A percentile compares a stretch with the other conserved stretches of the same genome.
These are phyloP conservation scores for Athelia sp. DNA, from an alignment of 1,284 basidiomycete species.

Conservation along the genomic window DNA sequence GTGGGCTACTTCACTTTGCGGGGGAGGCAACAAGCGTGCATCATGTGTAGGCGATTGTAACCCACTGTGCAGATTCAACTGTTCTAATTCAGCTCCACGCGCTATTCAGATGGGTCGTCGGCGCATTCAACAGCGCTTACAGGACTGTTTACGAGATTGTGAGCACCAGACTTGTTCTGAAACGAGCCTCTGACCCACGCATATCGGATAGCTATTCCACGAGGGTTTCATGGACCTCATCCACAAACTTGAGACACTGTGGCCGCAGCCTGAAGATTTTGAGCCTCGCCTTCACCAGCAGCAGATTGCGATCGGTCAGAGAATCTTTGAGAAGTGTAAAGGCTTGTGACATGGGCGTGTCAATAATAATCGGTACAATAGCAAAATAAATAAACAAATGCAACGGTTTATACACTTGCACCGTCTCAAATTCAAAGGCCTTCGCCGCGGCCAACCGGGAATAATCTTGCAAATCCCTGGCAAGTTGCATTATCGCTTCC, in stretches of 20 bases:
- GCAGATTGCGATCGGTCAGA: neutral
- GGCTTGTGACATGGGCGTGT: no score
- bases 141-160: constrained; percentile 2
- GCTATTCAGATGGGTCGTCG: constrained; percentile 15
- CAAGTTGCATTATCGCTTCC: no score
- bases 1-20: constrained; percentile 18
- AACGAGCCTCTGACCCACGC: neutral
- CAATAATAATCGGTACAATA: no score
- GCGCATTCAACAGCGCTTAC: constrained; percentile 17
- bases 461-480: no score
- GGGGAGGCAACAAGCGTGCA: constrained; percentile 19
- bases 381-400: no score
- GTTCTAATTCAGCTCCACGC: neutral
- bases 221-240: neutral
- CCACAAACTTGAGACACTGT: neutral
- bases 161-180: neutral
- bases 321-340: no score
- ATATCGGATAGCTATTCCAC: neutral
- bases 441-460: no score
- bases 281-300: neutral
- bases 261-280: neutral
- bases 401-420: no score
- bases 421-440: no score
- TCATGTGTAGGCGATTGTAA: constrained; percentile 12
- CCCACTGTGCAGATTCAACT: no score